A percentile compares a stretch with the other conserved stretches of the same genome.
Evolutionary conservation across 148 eudicot genomes (phyloP).

Genomic region (Spergularia bocconei): DNA sequence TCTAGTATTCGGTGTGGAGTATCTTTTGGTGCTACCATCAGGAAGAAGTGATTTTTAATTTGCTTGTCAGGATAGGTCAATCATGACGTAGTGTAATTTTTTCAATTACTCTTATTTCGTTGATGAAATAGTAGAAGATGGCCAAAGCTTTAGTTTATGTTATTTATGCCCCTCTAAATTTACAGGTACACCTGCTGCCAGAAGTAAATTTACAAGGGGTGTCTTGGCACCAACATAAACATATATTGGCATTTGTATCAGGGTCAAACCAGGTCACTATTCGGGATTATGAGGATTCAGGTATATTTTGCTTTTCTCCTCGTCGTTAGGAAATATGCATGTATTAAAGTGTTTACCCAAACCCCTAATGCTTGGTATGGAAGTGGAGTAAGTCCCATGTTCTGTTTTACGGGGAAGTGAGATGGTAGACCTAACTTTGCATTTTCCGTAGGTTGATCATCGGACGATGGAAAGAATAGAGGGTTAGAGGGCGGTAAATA

Average conservation of each 20-base stretch:
- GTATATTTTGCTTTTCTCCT: conserved; percentile 32
- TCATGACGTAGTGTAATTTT: neutral
- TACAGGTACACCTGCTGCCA: conserved; percentile 72
- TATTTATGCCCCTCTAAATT: conserved; percentile 12
- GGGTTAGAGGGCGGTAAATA: neutral
- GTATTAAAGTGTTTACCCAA: neutral
- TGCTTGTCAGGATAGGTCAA: neutral
- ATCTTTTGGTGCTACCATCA: neutral
- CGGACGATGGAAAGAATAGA: neutral
- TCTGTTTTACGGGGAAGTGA: neutral
- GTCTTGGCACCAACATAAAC: conserved; percentile 90
- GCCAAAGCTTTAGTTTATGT: neutral
- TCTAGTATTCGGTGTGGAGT: too few relatives aligned
- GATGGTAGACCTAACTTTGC: neutral
- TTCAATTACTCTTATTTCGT: neutral
- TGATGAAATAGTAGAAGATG: neutral
- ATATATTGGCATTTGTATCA: conserved; percentile 79
- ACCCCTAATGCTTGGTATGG: too few relatives aligned
- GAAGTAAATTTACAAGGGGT: conserved; percentile 82
- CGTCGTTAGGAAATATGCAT: neutral
- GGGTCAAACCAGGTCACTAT: conserved; percentile 79
- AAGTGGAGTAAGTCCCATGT: neutral
- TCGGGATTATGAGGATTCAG: conserved; percentile 86
- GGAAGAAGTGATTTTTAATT: neutral
- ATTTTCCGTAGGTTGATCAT: neutral